Evolutionary conservation across 257 asterid genomes (phyloP).

Genomic region (Solanum rostratum): DNA sequence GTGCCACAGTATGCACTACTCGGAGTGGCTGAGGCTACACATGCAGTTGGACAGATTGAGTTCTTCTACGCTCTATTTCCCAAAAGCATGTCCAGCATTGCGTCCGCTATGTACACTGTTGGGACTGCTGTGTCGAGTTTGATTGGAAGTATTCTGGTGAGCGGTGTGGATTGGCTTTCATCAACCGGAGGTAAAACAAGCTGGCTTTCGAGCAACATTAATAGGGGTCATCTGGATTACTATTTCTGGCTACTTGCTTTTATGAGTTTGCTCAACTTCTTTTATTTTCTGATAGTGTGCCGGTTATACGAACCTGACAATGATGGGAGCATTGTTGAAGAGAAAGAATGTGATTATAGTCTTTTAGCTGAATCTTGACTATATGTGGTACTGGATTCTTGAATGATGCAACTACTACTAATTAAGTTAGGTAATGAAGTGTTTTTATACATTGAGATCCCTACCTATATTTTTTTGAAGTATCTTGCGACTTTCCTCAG

Average conservation of each 20-base stretch:
- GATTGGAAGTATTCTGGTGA: constrained; percentile 6
- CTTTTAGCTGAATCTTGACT: background rate
- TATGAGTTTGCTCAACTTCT: constrained; percentile 2
- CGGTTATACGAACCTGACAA: background rate
- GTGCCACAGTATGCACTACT: constrained; percentile 4
- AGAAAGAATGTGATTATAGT: background rate
- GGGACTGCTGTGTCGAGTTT: constrained; percentile 7
- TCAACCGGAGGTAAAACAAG: background rate
- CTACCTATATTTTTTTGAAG: background rate
- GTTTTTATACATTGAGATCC: background rate
- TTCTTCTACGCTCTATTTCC: constrained; percentile 11
- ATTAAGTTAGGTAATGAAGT: background rate
- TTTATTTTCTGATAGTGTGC: background rate
- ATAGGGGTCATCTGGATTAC: constrained; percentile 12
- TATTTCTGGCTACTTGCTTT: constrained; percentile 7
- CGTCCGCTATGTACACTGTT: background rate
- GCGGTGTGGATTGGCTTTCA: background rate
- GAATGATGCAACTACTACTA: background rate
- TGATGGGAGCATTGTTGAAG: background rate
- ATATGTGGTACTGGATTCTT: background rate
- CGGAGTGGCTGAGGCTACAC: constrained; percentile 8
- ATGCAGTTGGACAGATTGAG: constrained; percentile 7
- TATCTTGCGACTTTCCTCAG: background rate
- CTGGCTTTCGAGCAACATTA: constrained; percentile 14
- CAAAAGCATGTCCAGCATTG: constrained; percentile 15